Evolutionary conservation across 441 rosid genomes (phyloP), one percentile per base, ranked within the genome.

Genomic region (Arabidopsis lyrata): DNA sequence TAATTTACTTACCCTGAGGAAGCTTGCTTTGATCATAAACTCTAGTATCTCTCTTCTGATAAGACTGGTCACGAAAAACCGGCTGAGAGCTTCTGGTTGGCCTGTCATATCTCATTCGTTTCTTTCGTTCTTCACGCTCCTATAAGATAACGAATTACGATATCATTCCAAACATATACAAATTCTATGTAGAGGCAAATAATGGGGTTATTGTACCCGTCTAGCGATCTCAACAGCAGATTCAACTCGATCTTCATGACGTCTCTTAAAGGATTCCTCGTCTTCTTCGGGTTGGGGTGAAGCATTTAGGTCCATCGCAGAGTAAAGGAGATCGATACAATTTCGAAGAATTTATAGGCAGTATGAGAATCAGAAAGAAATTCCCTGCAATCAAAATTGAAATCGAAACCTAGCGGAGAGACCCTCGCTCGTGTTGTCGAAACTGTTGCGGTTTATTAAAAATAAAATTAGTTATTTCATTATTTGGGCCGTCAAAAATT

Each of bases 71-170:
- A 48, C 80, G 78, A 31, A 67, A 75, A 54, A 79, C 56, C 13
- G 79, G 89, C 69, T 80, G 89, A 75, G 89, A 77, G 27, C 48
- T 71, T 52, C 76, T 24, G 27, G 39, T 52, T 53, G 86, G 78
- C 64, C 79, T 83, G 34, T 90, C 97, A 71, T 86, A 72, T 80
- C 84, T 91, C 86, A 92, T 64, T 49, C 86, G 80, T 77, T 85
- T 88, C 57, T 75, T 87, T 81, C 99, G 79, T 77, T 95, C 98
- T 70, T 95, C 99, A 35, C 97, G 98, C 78, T 95, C 99, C 99
- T 95, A 3, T 0, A 29, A 29, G 31, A 29, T 29, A 29, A 29
- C 31, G 6, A 29, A 29, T 27, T 29, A 4, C 31, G 31, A 29
- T 29, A 29, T 29, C 31, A 29, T 29, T 29, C 24, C n/a, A 11